Evolutionary conservation across 352 stramenopile genomes (phyloP).

Genomic region (Globisporangium radiosum): DNA sequence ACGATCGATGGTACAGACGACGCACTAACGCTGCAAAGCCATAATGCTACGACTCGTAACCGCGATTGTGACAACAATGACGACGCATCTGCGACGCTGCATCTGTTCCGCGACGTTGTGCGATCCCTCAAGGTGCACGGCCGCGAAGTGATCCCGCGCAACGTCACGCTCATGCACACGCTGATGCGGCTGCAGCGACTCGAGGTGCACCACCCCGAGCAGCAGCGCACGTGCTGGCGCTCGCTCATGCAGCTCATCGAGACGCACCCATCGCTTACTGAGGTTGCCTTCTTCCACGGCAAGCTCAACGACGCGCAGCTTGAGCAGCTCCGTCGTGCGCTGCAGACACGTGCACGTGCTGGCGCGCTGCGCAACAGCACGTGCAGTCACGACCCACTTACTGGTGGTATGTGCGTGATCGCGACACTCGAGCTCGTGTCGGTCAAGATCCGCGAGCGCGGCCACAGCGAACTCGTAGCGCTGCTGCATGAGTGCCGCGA

Average conservation of each 20-base stretch:
- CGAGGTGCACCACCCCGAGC: conserved; percentile 71
- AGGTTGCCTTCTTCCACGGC: conserved; percentile 71
- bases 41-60: too few species aligned
- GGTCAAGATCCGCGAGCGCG: conserved; percentile 44
- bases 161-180: conserved; percentile 31
- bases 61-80: not conserved
- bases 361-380: not conserved
- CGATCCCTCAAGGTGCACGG: conserved; percentile 52
- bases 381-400: too few species aligned
- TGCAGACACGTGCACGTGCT: conserved; percentile 11
- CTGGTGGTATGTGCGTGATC: conserved; percentile 15
- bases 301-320: conserved; percentile 45
- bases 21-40: too few species aligned
- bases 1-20: not conserved
- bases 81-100: conserved; percentile 1
- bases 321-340: conserved; percentile 23
- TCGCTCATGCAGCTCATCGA: conserved; percentile 31
- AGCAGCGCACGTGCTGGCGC: conserved; percentile 43
- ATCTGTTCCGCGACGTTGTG: conserved; percentile 56
- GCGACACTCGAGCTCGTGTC: conserved; percentile 59
- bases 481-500: conserved; percentile 25
- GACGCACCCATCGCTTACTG: conserved; percentile 21
- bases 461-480: conserved; percentile 36
- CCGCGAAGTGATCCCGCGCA: conserved; percentile 47
- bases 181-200: conserved; percentile 41